Evolutionary conservation across 2,329 filamentous ascomycete genomes (phyloP), one percentile per base, ranked within the genome.

Genomic region (Aspergillus jensenii): DNA sequence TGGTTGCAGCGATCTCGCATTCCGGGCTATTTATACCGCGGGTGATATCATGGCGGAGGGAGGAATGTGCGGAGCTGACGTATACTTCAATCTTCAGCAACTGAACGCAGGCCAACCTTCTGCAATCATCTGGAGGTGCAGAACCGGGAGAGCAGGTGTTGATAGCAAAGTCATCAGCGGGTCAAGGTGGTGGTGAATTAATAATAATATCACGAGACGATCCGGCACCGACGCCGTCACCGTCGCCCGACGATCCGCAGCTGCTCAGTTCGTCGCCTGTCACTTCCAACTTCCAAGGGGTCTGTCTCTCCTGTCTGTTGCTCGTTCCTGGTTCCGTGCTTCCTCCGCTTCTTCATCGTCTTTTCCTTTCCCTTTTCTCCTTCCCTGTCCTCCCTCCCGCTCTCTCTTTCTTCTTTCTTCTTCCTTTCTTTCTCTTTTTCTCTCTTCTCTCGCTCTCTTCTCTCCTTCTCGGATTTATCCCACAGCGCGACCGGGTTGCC

Each of bases 361-460:
- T 21, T 17, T 21, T n/a, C 40, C 19, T 21, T 43, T 9, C 9
- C 19, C 17, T 17, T 17, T 43, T 43, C n/a, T 43, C 40, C 40
- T 43, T 17, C 40, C n/a, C 7, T 14, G 37, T 40, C 6, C 37
- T 40, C 15, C 27, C 27, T 31, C 27, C 27, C 27, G 27, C 27
- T 31, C 8, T 37, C 14, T 37, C 45, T 25, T 19, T 37, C 45
- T 25, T 19, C 41, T 56, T 25, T 43, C 27, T 40, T 33, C 25
- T 31, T 40, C 19, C 41, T 23, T 27, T 41, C 23, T 56, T 37
- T 27, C 43, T 47, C 56, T 50, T 41, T 52, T 52, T 45, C 44
- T 54, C 39, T 45, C 52, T 44, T 37, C 55, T 41, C 52, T 55
- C 54, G 52, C 52, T 41, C 25, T 52, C 19, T 40, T 40, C 31